These are phyloP conservation scores for Saprolegnia parasitica DNA, from an alignment of 352 stramenopile species.

Conservation along the genomic window DNA sequence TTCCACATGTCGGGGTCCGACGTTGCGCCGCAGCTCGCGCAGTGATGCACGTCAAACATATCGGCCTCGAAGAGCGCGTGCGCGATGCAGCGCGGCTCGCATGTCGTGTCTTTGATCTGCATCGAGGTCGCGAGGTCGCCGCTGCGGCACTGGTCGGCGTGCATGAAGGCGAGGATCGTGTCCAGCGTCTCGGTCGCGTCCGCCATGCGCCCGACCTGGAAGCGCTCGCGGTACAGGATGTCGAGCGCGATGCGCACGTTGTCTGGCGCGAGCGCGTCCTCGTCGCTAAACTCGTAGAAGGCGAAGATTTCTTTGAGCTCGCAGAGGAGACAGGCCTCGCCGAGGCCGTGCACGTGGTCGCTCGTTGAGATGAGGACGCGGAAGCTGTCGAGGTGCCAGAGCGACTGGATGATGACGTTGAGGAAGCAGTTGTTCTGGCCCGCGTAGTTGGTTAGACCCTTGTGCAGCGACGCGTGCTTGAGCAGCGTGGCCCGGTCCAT, in stretches of 20 bases:
- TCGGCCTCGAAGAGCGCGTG: conserved; percentile 85
- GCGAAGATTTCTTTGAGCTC: conserved; percentile 83
- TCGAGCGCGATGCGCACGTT: conserved; percentile 61
- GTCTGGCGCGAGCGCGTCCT: conserved; percentile 66
- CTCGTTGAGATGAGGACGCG: conserved; percentile 70
- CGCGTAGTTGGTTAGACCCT: conserved; percentile 77
- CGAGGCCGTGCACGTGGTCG: conserved; percentile 60
- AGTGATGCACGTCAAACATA: conserved; percentile 76
- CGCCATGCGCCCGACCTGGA: conserved; percentile 78
- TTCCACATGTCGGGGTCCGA: conserved; percentile 77
- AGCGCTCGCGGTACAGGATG: conserved; percentile 37
- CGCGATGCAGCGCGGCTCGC: conserved; percentile 72
- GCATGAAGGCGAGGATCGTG: conserved; percentile 68
- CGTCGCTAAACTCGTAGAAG: conserved; percentile 77
- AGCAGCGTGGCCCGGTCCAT: conserved; percentile 22
- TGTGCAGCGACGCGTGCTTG: conserved; percentile 33
- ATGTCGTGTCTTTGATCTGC: conserved; percentile 48
- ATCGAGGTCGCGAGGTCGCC: conserved; percentile 20
- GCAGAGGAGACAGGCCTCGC: conserved; percentile 59
- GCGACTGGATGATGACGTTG: conserved; percentile 87
- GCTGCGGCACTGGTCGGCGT: conserved; percentile 58
- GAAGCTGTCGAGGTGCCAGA: conserved; percentile 87
- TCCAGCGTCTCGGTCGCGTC: conserved; percentile 82
- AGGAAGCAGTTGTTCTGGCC: conserved; percentile 89
- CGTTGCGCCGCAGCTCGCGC: conserved; percentile 51